Base-by-base conservation (phyloP, 1,284 basidiomycete genomes). In the Thelephora terrestris region DNA sequence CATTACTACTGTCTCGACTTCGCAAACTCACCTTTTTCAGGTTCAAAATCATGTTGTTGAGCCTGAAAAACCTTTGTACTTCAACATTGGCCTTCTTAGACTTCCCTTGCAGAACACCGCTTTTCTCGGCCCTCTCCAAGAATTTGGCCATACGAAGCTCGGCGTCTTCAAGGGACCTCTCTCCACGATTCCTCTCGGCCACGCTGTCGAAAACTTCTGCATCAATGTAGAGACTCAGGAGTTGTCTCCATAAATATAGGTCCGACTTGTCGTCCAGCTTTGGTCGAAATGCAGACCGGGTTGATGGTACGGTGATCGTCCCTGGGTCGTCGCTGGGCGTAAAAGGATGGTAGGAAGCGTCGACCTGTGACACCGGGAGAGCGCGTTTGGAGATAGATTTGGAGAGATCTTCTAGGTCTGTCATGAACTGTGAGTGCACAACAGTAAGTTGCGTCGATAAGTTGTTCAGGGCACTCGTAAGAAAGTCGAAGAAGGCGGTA, bases 221-320 rank as follows among this genome's bases (percentile, higher is more conserved):
- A 56, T 97, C 91, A 46, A 90, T 72, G 68, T 95, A 97, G 2
- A 95, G 67, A 45, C 82, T 78, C 60, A 98, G 96, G 29, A 97
- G 86, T 64, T 91, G 83, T 27, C 94, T 71, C 94, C 94, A 97
- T 3, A 81, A 78, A 59, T 91, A 93, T n/a, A 98, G 66, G 58
- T 98, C 94, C 20, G 74, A 72, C 56, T 74, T 73, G 7, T 59
- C 49, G 48, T 54, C 37, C 37, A 48, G 51, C 44, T 29, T 24
- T 7, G 37, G 37, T 18, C 37, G 37, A 39, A 50, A 55, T 34
- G 12, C 40, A 17, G 25, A 56, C 27, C 35, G 57, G 24, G 7
- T 50, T 2, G 56, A 55, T 14, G 52, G 47, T 5, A 58, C 52
- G 43, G 53, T 46, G 52, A 61, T 47, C 29, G 53, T 61, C 12